phyloP scores from a whole-genome alignment of 257 asterid genomes.

The Nicotiana tabacum region DNA sequence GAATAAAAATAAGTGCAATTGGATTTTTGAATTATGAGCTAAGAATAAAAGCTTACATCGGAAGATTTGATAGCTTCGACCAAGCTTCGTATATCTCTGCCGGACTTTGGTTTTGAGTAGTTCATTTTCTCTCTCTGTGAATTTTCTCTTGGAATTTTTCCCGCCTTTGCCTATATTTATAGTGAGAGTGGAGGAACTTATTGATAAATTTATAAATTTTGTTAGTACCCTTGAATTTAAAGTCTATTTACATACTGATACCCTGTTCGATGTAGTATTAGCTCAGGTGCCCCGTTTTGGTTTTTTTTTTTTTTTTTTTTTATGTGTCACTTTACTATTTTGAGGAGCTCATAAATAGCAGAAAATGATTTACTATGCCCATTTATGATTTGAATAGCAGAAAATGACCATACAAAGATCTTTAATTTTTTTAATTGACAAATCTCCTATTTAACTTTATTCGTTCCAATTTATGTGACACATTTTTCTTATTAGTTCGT shows the following conservation, averaged over 20 bases:
- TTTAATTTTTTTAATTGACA: background rate
- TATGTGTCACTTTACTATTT: background rate
- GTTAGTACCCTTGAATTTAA: background rate
- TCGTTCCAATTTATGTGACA: too few species aligned
- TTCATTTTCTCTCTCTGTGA: constrained; percentile 31
- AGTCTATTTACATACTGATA: background rate
- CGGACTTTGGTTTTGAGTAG: constrained; percentile 24
- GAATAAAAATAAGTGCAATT: background rate
- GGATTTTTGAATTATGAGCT: background rate
- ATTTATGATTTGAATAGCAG: background rate
- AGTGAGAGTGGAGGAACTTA: background rate
- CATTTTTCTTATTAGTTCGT: too few species aligned
- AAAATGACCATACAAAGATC: background rate
- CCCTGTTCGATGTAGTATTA: background rate
- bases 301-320: background rate
- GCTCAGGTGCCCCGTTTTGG: background rate
- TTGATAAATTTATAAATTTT: background rate
- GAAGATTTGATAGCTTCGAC: constrained; percentile 63
- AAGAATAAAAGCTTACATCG: constrained; percentile 43
- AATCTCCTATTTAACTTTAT: background rate
- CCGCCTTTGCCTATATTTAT: constrained; percentile 28
- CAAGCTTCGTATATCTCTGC: constrained; percentile 37
- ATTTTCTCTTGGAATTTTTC: constrained; percentile 17
- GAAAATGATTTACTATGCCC: too few species aligned
- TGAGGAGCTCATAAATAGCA: too few species aligned